Percentiles rank a stretch among this genome's conserved stretches.
phyloP scores from a whole-genome alignment of 2,329 filamentous ascomycete genomes.

The Metarhizium brunneum region DNA sequence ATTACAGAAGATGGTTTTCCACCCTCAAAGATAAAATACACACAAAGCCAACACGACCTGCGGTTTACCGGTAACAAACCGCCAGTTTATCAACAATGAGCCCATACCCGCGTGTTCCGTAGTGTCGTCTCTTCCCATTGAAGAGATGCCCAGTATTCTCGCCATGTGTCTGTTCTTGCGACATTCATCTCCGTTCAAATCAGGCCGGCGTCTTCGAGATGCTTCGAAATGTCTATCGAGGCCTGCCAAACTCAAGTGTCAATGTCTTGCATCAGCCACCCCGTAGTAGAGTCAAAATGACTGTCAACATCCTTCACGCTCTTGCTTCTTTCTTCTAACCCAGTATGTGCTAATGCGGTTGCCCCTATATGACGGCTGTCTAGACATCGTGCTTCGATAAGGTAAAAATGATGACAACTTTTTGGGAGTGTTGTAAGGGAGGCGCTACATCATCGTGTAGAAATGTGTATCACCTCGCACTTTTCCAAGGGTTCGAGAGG shows the following conservation, averaged over 20 bases:
- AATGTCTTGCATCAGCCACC: conserved; percentile 12
- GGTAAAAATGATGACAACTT: background rate
- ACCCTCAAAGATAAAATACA: conserved; percentile 36
- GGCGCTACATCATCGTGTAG: background rate
- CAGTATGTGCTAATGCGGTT: background rate
- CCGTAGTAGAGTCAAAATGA: background rate
- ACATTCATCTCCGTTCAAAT: conserved; percentile 10
- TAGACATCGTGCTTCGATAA: conserved; percentile 1
- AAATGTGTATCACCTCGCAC: background rate
- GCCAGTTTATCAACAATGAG: conserved; percentile 11
- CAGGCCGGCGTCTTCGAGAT: conserved; percentile 20
- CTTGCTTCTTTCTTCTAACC: background rate
- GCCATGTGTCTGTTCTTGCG: conserved; percentile 5
- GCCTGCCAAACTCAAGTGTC: conserved; percentile 20
- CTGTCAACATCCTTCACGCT: background rate
- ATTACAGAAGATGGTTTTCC: conserved; percentile 32
- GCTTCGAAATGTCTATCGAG: conserved; percentile 15
- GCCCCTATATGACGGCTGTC: background rate
- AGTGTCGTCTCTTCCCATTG: conserved; percentile 23
- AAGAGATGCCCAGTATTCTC: conserved; percentile 23
- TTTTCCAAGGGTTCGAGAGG: background rate
- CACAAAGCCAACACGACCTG: conserved; percentile 20
- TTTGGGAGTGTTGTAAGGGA: background rate
- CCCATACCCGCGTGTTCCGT: conserved; percentile 1
- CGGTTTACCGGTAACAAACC: conserved; percentile 12